Evolutionary conservation across 1,139 yeast species (phyloP).

Genomic region (Saccharomycopsis hybrid): DNA sequence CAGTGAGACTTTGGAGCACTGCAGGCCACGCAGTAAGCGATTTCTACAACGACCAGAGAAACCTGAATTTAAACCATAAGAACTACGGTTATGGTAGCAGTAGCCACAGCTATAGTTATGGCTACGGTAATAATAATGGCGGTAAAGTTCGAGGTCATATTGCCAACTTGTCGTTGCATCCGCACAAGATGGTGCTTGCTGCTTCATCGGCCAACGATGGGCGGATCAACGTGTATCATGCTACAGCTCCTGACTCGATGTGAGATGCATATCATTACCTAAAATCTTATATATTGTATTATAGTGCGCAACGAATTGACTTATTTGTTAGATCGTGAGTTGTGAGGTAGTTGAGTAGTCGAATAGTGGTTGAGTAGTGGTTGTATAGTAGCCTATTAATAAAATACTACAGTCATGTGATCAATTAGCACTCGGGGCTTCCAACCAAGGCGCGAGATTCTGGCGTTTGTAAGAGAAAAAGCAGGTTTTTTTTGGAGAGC

Average conservation of each 20-base stretch:
- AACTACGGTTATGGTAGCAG: slow-evolving; percentile 36
- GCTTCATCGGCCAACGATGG: slow-evolving; percentile 79
- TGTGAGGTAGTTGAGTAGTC: too few relatives aligned
- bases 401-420: too few relatives aligned
- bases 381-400: too few relatives aligned
- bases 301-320: too few relatives aligned
- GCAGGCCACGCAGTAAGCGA: slow-evolving; percentile 40
- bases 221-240: slow-evolving; percentile 56
- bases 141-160: slow-evolving; percentile 29
- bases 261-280: neutral
- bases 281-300: neutral
- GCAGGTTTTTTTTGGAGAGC: too few relatives aligned
- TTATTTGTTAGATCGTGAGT: too few relatives aligned
- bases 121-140: slow-evolving; percentile 22
- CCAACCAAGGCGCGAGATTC: too few relatives aligned
- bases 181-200: slow-evolving; percentile 92
- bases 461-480: too few relatives aligned
- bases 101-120: slow-evolving; percentile 25
- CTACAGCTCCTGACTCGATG: neutral
- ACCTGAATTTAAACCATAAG: slow-evolving; percentile 4
- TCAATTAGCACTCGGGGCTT: too few relatives aligned
- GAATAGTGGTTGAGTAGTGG: too few relatives aligned
- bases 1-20: slow-evolving; percentile 83
- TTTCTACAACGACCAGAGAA: slow-evolving; percentile 18
- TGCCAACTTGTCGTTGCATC: slow-evolving; percentile 70